Evolutionary conservation across 306 rosid genomes (phyloP).

Genomic region (Castanospermum australe): DNA sequence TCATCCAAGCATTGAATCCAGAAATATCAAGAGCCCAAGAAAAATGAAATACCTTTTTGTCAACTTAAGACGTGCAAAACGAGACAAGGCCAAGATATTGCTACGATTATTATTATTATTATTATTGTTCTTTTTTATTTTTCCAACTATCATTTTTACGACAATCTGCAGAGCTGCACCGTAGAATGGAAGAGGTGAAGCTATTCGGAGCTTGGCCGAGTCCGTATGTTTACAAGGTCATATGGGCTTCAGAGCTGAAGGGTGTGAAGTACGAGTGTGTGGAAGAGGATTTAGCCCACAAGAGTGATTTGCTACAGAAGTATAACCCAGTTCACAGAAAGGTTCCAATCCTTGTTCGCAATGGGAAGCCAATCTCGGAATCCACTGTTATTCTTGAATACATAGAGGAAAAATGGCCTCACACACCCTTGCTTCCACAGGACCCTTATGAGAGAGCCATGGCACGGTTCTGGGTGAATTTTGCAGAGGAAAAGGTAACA

Average conservation of each 20-base stretch:
- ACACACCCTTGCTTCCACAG: constrained; percentile 26
- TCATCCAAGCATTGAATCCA: no score
- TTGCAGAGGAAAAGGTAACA: constrained; percentile 35
- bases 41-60: background rate
- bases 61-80: background rate
- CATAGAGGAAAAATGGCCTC: constrained; percentile 38
- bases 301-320: constrained; percentile 16
- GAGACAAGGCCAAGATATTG: background rate
- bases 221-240: constrained; percentile 6
- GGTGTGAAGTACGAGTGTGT: background rate
- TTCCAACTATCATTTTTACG: background rate
- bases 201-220: constrained; percentile 17
- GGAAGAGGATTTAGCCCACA: constrained; percentile 18
- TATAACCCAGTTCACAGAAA: constrained; percentile 31
- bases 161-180: background rate
- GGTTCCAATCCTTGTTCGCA: constrained; percentile 33
- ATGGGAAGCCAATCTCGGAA: constrained; percentile 30
- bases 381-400: constrained; percentile 28
- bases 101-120: no score
- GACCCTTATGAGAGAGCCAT: constrained; percentile 32
- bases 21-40: no score
- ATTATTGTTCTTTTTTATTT: background rate
- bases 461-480: constrained; percentile 36
- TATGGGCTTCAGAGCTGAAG: constrained; percentile 13
- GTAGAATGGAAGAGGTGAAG: constrained; percentile 1